Conservation (phyloP, 148 eudicot species). For the Rheum nobile region DNA sequence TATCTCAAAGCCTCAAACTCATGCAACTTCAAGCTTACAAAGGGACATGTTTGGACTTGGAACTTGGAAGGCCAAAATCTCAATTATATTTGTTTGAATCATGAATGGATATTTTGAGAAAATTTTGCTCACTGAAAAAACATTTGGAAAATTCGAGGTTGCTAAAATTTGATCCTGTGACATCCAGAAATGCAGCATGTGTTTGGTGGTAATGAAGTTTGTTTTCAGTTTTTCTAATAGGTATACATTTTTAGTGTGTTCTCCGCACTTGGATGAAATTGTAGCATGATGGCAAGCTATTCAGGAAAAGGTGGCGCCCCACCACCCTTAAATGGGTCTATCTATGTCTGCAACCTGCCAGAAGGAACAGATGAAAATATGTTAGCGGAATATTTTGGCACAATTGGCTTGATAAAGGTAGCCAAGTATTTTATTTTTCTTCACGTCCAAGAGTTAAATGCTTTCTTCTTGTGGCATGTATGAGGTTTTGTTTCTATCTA, state of each 20-base stretch:
- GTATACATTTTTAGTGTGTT: not conserved
- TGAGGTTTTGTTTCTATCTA: not conserved
- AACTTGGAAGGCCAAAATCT: no score
- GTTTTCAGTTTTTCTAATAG: not conserved
- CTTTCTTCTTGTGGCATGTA: not conserved
- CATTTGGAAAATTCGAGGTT: no score
- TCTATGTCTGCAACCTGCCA: constrained; percentile 85
- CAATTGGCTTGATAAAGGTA: constrained; percentile 95
- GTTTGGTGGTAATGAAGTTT: not conserved
- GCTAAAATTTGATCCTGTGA: no score
- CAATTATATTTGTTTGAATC: no score
- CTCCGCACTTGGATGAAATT: constrained; percentile 31
- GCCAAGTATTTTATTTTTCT: not conserved
- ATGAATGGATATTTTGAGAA: no score
- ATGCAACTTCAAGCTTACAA: no score
- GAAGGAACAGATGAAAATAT: constrained; percentile 81
- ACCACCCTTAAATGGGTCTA: constrained; percentile 53
- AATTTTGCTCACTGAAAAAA: no score
- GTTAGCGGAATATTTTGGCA: constrained; percentile 86
- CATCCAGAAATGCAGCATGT: no score
- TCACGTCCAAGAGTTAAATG: not conserved
- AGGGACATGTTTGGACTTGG: no score
- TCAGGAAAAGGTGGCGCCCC: constrained; percentile 58
- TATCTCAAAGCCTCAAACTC: no score
- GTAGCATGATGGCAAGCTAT: constrained; percentile 55